A percentile compares a stretch with the other conserved stretches of the same genome.
These are phyloP conservation scores for Raphanus raphanistrum DNA, from an alignment of 345 rosid species.

Conservation along the genomic window DNA sequence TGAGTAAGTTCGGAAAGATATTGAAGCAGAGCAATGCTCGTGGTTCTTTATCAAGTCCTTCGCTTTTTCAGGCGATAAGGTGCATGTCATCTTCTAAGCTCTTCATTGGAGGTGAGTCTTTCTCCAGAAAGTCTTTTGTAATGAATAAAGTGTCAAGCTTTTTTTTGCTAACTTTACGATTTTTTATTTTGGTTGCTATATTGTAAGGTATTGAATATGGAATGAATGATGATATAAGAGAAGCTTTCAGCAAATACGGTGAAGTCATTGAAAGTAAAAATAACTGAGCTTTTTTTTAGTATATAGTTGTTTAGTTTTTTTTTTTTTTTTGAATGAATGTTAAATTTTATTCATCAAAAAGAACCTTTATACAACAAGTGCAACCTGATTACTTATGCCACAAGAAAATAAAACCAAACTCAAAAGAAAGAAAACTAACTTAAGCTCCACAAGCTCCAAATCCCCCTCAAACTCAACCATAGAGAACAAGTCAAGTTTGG, in stretches of 20 bases:
- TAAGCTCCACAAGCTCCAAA: too few relatives aligned
- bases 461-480: too few relatives aligned
- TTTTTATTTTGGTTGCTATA: neutral
- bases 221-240: conserved; percentile 68
- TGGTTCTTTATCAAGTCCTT: conserved; percentile 55
- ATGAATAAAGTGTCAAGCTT: neutral
- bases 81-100: conserved; percentile 79
- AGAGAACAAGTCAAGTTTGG: too few relatives aligned
- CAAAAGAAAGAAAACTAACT: too few relatives aligned
- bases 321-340: too few relatives aligned
- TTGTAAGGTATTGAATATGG: conserved; percentile 67
- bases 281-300: neutral
- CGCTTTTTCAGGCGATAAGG: conserved; percentile 68
- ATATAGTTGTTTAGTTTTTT: conserved; percentile 5
- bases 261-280: conserved; percentile 69
- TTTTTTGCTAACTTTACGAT: neutral
- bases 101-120: conserved; percentile 73
- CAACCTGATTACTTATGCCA: too few relatives aligned
- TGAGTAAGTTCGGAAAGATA: conserved; percentile 69
- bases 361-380: too few relatives aligned
- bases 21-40: conserved; percentile 59
- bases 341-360: too few relatives aligned
- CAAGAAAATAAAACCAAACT: too few relatives aligned
- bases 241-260: conserved; percentile 79
- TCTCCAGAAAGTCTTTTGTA: neutral